Conservation (phyloP, 2,329 filamentous ascomycete genomes). For the Colletotrichum neosansevieriae region DNA sequence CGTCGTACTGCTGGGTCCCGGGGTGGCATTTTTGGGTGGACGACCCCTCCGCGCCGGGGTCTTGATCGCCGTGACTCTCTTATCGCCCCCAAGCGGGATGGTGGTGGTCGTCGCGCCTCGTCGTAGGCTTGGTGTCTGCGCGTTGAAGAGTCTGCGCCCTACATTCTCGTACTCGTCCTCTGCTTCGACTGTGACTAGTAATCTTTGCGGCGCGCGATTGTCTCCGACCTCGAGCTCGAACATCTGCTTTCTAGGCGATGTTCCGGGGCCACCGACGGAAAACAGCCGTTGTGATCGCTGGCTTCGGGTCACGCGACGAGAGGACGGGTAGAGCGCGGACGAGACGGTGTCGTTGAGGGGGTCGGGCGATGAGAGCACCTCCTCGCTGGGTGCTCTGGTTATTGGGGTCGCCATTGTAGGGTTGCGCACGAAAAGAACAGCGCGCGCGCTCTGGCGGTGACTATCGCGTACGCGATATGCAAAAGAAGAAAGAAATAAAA, state of each 20-base stretch:
- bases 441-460: constrained; percentile 24
- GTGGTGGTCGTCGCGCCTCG: constrained; percentile 60
- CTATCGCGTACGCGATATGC: constrained; percentile 15
- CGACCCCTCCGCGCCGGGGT: constrained; percentile 60
- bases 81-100: constrained; percentile 64
- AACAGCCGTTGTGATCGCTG: constrained; percentile 54
- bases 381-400: constrained; percentile 47
- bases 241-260: constrained; percentile 67
- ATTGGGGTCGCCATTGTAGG: constrained; percentile 49
- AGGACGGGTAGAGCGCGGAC: constrained; percentile 50
- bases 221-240: constrained; percentile 69
- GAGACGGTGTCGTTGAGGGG: constrained; percentile 58
- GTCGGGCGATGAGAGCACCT: constrained; percentile 64
- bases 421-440: constrained; percentile 40
- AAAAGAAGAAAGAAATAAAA: constrained; percentile 10
- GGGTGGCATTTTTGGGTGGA: constrained; percentile 65
- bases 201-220: constrained; percentile 61
- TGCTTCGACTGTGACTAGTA: constrained; percentile 68
- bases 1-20: constrained; percentile 54
- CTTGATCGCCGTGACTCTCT: constrained; percentile 48
- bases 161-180: constrained; percentile 47
- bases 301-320: constrained; percentile 55
- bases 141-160: constrained; percentile 58
- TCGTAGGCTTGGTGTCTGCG: constrained; percentile 55
- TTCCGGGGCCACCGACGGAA: constrained; percentile 47